phyloP scores from a whole-genome alignment of 208 protist species.

The Trypanosoma boissoni region DNA sequence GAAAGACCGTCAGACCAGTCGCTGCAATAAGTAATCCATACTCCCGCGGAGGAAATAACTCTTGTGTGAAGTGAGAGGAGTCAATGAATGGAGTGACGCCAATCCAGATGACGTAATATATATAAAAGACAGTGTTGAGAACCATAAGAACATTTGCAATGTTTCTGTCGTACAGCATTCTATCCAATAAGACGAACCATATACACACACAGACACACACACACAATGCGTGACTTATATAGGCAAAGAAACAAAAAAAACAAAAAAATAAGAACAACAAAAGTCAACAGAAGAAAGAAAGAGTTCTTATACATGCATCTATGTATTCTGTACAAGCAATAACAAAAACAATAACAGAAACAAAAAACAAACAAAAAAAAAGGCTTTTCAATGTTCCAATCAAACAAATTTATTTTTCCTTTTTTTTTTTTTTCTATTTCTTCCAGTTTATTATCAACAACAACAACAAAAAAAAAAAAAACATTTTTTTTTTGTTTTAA shows the following conservation, averaged over 20 bases:
- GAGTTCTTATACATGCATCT: slow-evolving; percentile 9
- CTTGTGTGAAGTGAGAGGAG: slow-evolving; percentile 71
- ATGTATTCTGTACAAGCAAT: background rate
- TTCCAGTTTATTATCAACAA: no score
- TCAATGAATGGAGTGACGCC: slow-evolving; percentile 80
- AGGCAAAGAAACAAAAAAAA: slow-evolving; percentile 1
- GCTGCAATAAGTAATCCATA: slow-evolving; percentile 69
- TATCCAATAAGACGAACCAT: background rate
- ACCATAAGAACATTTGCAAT: slow-evolving; percentile 54
- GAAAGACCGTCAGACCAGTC: slow-evolving; percentile 37
- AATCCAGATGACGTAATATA: slow-evolving; percentile 86
- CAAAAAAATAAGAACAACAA: background rate
- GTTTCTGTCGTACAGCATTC: slow-evolving; percentile 68
- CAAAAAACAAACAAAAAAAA: slow-evolving; percentile 1
- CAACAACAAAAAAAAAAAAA: slow-evolving; percentile 7
- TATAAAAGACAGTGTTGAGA: slow-evolving; percentile 45
- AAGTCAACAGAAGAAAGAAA: background rate
- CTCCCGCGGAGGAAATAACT: slow-evolving; percentile 67
- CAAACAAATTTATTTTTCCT: no score
- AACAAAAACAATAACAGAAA: background rate
- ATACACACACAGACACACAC: background rate
- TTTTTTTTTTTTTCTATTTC: no score
- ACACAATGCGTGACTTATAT: slow-evolving; percentile 5
- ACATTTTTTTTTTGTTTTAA: background rate
- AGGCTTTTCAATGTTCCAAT: no score